phyloP scores from a whole-genome alignment of 306 rosid species.

The Casuarina equisetifolia region DNA sequence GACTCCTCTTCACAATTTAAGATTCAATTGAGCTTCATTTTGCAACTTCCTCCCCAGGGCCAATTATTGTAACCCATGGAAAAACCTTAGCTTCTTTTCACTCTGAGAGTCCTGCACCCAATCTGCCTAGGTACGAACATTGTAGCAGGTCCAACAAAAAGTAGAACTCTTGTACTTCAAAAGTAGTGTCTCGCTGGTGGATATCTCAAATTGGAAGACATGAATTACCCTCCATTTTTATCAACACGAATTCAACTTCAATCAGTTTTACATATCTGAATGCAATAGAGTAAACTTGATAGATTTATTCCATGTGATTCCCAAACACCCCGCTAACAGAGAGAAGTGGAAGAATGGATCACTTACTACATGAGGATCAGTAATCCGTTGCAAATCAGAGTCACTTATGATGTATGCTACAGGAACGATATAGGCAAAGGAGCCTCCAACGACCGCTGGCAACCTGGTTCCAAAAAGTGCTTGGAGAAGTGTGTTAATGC shows the following conservation, averaged over 20 bases:
- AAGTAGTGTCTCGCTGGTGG: neutral
- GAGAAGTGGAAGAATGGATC: conserved; percentile 25
- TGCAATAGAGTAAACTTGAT: neutral
- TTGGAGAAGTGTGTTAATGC: conserved; percentile 94
- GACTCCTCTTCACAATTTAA: neutral
- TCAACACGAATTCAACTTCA: conserved; percentile 11
- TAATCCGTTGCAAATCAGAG: conserved; percentile 62
- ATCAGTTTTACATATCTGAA: neutral
- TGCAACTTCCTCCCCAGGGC: neutral
- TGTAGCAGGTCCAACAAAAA: conserved; percentile 4
- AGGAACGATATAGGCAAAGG: conserved; percentile 83
- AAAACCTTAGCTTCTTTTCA: neutral
- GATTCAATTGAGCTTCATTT: conserved; percentile 19
- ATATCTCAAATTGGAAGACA: neutral
- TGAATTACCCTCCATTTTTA: neutral
- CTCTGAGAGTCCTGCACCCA: conserved; percentile 1
- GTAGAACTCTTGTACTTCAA: conserved; percentile 1
- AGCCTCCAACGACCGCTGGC: conserved; percentile 96
- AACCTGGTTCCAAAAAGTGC: conserved; percentile 94
- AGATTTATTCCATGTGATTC: conserved; percentile 16
- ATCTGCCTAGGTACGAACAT: neutral
- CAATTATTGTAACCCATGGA: conserved; percentile 1
- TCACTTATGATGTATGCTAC: conserved; percentile 78
- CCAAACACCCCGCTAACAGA: conserved; percentile 3
- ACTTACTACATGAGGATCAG: conserved; percentile 76